phyloP scores from a whole-genome alignment of 2,329 filamentous ascomycete genomes.

The Esteya vermicola region DNA sequence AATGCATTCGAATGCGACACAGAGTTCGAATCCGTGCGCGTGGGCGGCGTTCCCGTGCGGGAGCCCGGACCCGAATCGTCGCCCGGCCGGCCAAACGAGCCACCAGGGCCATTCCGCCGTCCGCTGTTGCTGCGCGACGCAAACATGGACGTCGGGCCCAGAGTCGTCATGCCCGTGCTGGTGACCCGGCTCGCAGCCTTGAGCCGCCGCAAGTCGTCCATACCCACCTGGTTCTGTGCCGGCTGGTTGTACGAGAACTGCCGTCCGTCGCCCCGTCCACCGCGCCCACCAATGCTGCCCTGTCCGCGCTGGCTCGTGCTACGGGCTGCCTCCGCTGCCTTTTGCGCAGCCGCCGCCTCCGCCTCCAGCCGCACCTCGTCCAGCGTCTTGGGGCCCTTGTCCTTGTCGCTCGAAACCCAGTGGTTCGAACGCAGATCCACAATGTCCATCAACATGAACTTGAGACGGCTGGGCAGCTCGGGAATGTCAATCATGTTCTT shows the following conservation, averaged over 20 bases:
- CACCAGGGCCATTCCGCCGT: slow-evolving; percentile 54
- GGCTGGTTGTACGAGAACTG: slow-evolving; percentile 67
- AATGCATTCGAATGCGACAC: slow-evolving; percentile 67
- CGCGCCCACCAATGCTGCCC: slow-evolving; percentile 44
- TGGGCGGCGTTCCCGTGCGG: slow-evolving; percentile 75
- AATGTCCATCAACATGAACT: slow-evolving; percentile 95
- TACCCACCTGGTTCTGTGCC: slow-evolving; percentile 73
- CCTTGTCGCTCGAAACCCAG: slow-evolving; percentile 78
- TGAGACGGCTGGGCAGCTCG: slow-evolving; percentile 71
- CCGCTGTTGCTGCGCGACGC: slow-evolving; percentile 84
- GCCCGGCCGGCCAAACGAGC: slow-evolving; percentile 55
- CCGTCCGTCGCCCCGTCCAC: slow-evolving; percentile 55
- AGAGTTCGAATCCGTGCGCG: slow-evolving; percentile 33
- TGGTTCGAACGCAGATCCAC: slow-evolving; percentile 63
- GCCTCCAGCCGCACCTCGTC: slow-evolving; percentile 76
- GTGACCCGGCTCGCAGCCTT: slow-evolving; percentile 47
- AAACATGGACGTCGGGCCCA: slow-evolving; percentile 81
- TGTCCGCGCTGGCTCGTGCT: slow-evolving; percentile 50
- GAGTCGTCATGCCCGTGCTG: slow-evolving; percentile 43
- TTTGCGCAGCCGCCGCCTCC: slow-evolving; percentile 64
- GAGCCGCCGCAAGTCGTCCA: slow-evolving; percentile 81
- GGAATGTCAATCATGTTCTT: slow-evolving; percentile 66
- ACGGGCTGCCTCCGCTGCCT: slow-evolving; percentile 57
- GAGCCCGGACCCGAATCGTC: slow-evolving; percentile 84
- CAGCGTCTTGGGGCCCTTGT: slow-evolving; percentile 95